Conservation (phyloP, 2,329 filamentous ascomycete genomes). For the Pseudogymnoascus verrucosus region DNA sequence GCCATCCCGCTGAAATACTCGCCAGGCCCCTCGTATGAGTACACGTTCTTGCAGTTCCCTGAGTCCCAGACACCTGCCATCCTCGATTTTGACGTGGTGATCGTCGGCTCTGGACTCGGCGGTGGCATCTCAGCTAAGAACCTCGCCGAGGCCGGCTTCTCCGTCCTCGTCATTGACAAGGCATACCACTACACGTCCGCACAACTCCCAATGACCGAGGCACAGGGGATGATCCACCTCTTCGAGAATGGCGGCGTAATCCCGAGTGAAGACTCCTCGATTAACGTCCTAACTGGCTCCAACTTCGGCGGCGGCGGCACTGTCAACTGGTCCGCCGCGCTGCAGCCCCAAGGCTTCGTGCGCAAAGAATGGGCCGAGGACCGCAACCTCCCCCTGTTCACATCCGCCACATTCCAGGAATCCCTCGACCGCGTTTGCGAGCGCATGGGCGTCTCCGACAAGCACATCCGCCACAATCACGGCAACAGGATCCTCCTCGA, state of each 20-base stretch:
- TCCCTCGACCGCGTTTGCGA: conserved; percentile 71
- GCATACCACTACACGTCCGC: conserved; percentile 66
- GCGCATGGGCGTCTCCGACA: conserved; percentile 65
- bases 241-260: conserved; percentile 60
- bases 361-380: conserved; percentile 70
- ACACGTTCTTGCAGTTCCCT: conserved; percentile 25
- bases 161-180: conserved; percentile 76
- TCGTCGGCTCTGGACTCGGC: conserved; percentile 82
- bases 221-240: conserved; percentile 51
- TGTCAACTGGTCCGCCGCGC: conserved; percentile 69
- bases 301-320: conserved; percentile 82
- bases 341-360: conserved; percentile 65
- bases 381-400: conserved; percentile 63
- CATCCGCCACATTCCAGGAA: conserved; percentile 64
- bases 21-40: conserved; percentile 30
- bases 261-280: conserved; percentile 47
- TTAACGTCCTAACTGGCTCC: conserved; percentile 58
- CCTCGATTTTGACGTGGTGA: conserved; percentile 72
- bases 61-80: conserved; percentile 38
- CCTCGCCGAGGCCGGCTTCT: conserved; percentile 65
- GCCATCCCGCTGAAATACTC: conserved; percentile 39
- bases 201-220: conserved; percentile 66
- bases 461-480: conserved; percentile 63
- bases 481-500: conserved; percentile 66
- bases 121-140: conserved; percentile 76